phyloP scores from a whole-genome alignment of 169 alveolate genomes.

The Perkinsus chesapeaki region DNA sequence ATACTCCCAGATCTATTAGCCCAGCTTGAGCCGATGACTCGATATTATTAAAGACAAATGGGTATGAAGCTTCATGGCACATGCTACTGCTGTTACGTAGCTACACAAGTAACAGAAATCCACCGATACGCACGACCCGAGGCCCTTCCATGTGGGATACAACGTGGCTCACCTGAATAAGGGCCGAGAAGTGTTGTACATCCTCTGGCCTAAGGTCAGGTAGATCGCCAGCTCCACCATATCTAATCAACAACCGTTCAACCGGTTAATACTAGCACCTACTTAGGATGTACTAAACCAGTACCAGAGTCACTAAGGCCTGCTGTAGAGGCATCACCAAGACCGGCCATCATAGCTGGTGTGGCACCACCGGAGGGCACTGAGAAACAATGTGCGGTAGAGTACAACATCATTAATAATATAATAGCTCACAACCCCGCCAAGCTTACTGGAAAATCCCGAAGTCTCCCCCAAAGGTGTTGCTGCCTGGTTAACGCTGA shows the following conservation, averaged over 20 bases:
- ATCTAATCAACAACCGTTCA: background rate
- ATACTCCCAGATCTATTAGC: conserved; percentile 9
- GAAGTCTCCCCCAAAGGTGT: conserved; percentile 45
- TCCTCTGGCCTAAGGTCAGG: conserved; percentile 40
- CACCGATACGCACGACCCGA: background rate
- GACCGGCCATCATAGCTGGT: conserved; percentile 25
- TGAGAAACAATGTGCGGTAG: conserved; percentile 12
- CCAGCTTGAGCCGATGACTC: conserved; percentile 15
- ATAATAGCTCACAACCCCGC: conserved; percentile 42
- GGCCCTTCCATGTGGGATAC: background rate
- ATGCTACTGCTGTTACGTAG: background rate
- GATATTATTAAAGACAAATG: conserved; percentile 26
- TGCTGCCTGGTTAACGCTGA: conserved; percentile 41
- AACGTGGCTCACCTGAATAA: background rate
- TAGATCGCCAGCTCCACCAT: background rate
- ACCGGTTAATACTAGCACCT: background rate
- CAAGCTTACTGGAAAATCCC: conserved; percentile 64
- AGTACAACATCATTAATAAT: background rate
- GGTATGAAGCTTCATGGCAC: conserved; percentile 15
- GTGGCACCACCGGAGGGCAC: conserved; percentile 18
- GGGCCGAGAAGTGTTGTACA: conserved; percentile 31
- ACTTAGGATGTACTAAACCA: conserved; percentile 27
- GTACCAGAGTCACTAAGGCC: background rate
- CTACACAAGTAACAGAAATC: background rate
- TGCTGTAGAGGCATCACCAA: conserved; percentile 14